Base-by-base conservation (phyloP, 345 rosid genomes). In the Balakata baccata region DNA sequence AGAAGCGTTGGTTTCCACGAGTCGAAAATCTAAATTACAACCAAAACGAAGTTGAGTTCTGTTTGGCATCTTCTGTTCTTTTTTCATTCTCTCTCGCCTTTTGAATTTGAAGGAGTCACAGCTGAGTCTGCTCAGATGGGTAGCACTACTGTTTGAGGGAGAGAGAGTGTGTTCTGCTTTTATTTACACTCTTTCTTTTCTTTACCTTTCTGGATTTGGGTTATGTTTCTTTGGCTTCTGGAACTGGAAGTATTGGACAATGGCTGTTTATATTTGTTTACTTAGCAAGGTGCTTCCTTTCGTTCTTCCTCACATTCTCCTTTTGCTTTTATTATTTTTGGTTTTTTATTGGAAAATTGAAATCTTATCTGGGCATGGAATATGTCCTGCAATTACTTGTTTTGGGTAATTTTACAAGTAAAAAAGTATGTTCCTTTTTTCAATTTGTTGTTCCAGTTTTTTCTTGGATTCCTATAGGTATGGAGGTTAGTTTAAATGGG, bases 211-310 rank as follows among this genome's bases (percentile, higher is more conserved):
- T 65, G 34, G 29, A 23, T 41, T 14, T 16, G 8, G 50, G n/a
- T 16, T 6, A 9, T 37, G 34, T 29, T 29, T 29, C 34, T 29
- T 53, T 39, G 46, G 77, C 80, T 81, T 66, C 85, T 75, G 79
- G 74, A 76, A 70, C 45, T 34, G 53, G 76, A 68, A 7, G 16
- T 45, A 7, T 64, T 20, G 10, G 59, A 29, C 83, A 79, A 92
- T 92, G 97, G 93, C 92, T 11, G 93, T 85, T 68, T 90, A 79
- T 73, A 77, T 90, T 73, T 89, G 64, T 82, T 68, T 87, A 58
- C 46, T 81, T 63, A 80, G 82, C 76, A 89, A 90, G 96, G 97
- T 90, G 62, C 29, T 59, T 66, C 59, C 43, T 39, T 5, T 37
- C 17, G 67, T 50, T 53, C 39, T 64, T 17, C 20, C 58, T 68